Percentiles rank a stretch among this genome's conserved stretches.
Evolutionary conservation across 108 stramenopile species (phyloP).

Genomic region (Aurantiochytrium sp.): DNA sequence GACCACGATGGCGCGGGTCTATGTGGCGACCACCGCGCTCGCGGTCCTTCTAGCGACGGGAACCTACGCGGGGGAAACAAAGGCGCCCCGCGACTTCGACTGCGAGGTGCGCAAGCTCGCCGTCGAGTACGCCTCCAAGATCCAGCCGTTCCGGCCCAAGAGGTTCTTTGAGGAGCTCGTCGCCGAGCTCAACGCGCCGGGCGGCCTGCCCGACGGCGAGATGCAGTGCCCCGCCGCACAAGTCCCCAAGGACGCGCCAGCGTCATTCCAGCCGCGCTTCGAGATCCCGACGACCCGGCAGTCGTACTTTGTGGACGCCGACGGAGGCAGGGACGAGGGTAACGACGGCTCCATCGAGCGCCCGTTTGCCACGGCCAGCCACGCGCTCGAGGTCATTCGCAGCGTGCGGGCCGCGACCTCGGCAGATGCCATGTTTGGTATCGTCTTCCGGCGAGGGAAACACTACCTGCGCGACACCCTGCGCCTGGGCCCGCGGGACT

Average conservation of each 20-base stretch:
- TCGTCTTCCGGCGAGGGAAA: background rate
- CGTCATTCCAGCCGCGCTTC: background rate
- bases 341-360: background rate
- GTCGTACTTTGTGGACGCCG: background rate
- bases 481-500: background rate
- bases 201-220: background rate
- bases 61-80: background rate
- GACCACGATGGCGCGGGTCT: no score
- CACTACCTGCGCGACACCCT: background rate
- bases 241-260: background rate
- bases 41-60: no score
- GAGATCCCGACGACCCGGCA: background rate
- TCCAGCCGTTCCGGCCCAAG: background rate
- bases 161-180: background rate
- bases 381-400: slow-evolving; percentile 10
- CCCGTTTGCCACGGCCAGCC: background rate
- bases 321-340: background rate
- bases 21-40: no score
- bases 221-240: background rate
- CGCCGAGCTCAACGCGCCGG: background rate
- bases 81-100: background rate
- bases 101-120: background rate
- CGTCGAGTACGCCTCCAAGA: slow-evolving; percentile 1
- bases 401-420: background rate
- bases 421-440: background rate